Conservation (phyloP, 176 grass and related monocot genomes). For the Chrysopogon serrulatus region DNA sequence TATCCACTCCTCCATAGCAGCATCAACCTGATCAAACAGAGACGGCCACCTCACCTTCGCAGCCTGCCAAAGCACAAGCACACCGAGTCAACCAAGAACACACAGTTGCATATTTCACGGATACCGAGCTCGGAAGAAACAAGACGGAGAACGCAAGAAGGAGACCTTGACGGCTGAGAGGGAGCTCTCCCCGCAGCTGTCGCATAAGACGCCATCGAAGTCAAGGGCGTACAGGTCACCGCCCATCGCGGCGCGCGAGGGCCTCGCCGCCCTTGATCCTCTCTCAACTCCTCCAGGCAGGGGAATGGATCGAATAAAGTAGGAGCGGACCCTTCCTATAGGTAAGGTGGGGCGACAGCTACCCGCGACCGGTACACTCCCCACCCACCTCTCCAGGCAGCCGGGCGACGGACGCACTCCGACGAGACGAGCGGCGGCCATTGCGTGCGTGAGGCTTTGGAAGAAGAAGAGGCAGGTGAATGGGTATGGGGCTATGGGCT, state of each 20-base stretch:
- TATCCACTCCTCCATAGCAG: slow-evolving; percentile 67
- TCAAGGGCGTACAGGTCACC: slow-evolving; percentile 83
- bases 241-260: slow-evolving; percentile 30
- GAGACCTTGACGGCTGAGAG: slow-evolving; percentile 81
- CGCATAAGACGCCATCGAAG: slow-evolving; percentile 91
- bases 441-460: background rate
- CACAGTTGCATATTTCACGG: background rate
- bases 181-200: slow-evolving; percentile 96
- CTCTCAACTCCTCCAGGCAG: background rate
- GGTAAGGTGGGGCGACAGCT: background rate
- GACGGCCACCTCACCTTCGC: slow-evolving; percentile 85
- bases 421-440: background rate
- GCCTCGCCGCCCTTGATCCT: background rate
- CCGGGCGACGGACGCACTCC: background rate
- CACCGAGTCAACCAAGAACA: background rate
- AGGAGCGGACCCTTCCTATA: background rate
- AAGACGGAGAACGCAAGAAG: background rate
- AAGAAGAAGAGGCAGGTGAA: background rate
- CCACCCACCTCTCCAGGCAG: background rate
- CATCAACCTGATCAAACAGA: slow-evolving; percentile 56
- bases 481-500: background rate
- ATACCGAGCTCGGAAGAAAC: background rate
- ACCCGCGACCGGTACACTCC: background rate
- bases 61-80: slow-evolving; percentile 50
- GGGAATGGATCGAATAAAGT: background rate